phyloP scores from a whole-genome alignment of 2,329 filamentous ascomycete species.

The Phaeomoniella chlamydospora region DNA sequence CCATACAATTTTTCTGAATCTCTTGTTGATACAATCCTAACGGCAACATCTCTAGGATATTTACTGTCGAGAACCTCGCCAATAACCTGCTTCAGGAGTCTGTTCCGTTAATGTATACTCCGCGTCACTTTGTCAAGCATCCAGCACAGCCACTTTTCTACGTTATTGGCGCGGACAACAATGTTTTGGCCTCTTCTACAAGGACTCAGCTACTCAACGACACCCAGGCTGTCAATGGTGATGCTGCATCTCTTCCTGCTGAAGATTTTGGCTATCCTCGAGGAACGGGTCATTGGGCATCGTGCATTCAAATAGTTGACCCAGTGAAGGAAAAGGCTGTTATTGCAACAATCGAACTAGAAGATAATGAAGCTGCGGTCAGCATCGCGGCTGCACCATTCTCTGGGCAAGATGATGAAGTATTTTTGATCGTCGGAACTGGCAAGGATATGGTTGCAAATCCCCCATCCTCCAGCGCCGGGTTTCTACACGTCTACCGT shows the following conservation, averaged over 20 bases:
- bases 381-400: slow-evolving; percentile 77
- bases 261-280: slow-evolving; percentile 82
- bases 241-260: slow-evolving; percentile 55
- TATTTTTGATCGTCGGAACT: slow-evolving; percentile 86
- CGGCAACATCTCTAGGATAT: slow-evolving; percentile 48
- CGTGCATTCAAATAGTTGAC: slow-evolving; percentile 85
- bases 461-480: slow-evolving; percentile 60
- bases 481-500: slow-evolving; percentile 84
- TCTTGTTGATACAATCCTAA: slow-evolving; percentile 1
- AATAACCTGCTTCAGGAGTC: slow-evolving; percentile 78
- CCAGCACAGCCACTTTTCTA: slow-evolving; percentile 85
- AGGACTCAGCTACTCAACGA: slow-evolving; percentile 61
- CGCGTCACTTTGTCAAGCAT: slow-evolving; percentile 73
- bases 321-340: slow-evolving; percentile 61
- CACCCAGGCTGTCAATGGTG: slow-evolving; percentile 55
- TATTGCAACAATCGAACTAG: slow-evolving; percentile 64
- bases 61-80: slow-evolving; percentile 73
- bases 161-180: slow-evolving; percentile 85
- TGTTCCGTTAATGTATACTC: slow-evolving; percentile 78
- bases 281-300: slow-evolving; percentile 79
- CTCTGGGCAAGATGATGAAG: slow-evolving; percentile 73
- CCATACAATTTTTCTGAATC: slow-evolving; percentile 11
- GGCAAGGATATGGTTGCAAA: slow-evolving; percentile 76
- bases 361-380: slow-evolving; percentile 82
- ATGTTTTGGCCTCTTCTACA: slow-evolving; percentile 70